These are phyloP conservation scores for Alternaria conjuncta DNA, from an alignment of 2,329 filamentous ascomycete genomes.

Conservation along the genomic window DNA sequence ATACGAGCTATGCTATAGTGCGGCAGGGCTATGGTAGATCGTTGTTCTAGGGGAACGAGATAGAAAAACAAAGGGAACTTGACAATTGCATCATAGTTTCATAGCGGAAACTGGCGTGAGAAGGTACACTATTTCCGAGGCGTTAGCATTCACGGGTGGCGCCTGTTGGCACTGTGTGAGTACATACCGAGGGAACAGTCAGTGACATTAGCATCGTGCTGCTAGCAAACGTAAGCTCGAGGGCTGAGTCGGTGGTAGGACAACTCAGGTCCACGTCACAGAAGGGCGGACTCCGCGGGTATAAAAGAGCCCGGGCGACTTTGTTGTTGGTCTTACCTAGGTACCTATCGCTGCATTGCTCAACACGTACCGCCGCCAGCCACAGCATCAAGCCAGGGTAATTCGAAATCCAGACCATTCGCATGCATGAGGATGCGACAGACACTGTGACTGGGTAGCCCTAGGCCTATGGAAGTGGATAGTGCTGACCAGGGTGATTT, in stretches of 20 bases:
- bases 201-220: not conserved
- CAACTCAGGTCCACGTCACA: not conserved
- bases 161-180: not conserved
- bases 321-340: not conserved
- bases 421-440: not conserved
- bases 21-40: not conserved
- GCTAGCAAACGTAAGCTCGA: not conserved
- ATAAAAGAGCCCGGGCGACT: not conserved
- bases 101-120: not conserved
- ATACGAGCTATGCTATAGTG: slow-evolving; percentile 7
- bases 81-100: slow-evolving; percentile 4
- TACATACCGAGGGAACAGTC: not conserved
- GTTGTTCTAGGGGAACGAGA: not conserved
- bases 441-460: not conserved
- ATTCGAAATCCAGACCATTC: not conserved
- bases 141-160: not conserved
- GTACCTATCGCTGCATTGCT: not conserved
- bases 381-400: not conserved
- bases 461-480: not conserved
- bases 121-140: not conserved
- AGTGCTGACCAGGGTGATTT: not conserved
- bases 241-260: slow-evolving; percentile 6
- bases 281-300: not conserved
- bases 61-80: not conserved
- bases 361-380: not conserved